phyloP scores from a whole-genome alignment of 345 rosid species.

The Excoecaria agallocha region DNA sequence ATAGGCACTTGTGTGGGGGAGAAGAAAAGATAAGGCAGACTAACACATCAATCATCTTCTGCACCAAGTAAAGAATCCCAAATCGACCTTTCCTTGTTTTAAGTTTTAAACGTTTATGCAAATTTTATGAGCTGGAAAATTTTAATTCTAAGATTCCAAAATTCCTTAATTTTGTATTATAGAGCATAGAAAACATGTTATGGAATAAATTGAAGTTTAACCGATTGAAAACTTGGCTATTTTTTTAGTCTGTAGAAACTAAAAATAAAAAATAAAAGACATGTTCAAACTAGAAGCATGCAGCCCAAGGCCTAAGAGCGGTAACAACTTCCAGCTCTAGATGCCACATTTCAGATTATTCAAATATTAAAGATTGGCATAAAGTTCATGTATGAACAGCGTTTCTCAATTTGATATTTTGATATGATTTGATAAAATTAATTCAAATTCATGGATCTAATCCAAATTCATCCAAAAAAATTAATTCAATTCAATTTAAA shows the following conservation, averaged over 20 bases:
- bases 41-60: not conserved
- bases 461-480: too few relatives aligned
- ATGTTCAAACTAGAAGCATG: not conserved
- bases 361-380: not conserved
- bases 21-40: not conserved
- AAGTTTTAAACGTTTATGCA: not conserved
- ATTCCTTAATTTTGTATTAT: not conserved
- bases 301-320: not conserved
- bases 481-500: too few relatives aligned
- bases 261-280: not conserved
- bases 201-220: too few relatives aligned
- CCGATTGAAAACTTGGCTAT: too few relatives aligned
- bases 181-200: not conserved
- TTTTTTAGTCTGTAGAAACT: too few relatives aligned
- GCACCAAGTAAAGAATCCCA: slow-evolving; percentile 25
- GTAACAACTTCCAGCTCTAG: not conserved
- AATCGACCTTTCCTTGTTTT: not conserved
- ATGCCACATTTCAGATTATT: not conserved
- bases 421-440: not conserved
- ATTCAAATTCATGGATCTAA: too few relatives aligned
- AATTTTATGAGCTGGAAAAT: slow-evolving; percentile 16
- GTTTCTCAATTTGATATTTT: not conserved
- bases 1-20: slow-evolving; percentile 12
- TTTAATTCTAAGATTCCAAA: not conserved
- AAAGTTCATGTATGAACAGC: slow-evolving; percentile 1